phyloP scores from a whole-genome alignment of 805 yeast genomes.

The Hermanozyma aechmeae region DNA sequence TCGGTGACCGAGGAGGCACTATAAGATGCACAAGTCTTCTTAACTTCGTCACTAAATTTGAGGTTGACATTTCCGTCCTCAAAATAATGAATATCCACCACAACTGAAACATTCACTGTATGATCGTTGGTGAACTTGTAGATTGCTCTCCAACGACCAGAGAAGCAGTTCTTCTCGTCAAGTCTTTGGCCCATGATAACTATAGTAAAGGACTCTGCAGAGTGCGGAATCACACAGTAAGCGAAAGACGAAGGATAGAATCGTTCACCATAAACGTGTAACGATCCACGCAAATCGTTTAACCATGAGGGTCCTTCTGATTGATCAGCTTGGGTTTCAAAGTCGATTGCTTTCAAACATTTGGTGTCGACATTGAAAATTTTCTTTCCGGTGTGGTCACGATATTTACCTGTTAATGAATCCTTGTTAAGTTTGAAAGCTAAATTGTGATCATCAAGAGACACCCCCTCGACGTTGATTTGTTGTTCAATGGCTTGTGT shows the following conservation, averaged over 20 bases:
- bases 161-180: constrained; percentile 73
- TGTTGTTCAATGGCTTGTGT: constrained; percentile 20
- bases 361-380: constrained; percentile 54
- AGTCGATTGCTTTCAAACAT: constrained; percentile 38
- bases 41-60: constrained; percentile 32
- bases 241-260: constrained; percentile 57
- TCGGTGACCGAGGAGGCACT: constrained; percentile 27
- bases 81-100: constrained; percentile 78
- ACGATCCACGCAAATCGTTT: constrained; percentile 17
- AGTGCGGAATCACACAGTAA: constrained; percentile 32
- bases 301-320: constrained; percentile 19
- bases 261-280: constrained; percentile 46
- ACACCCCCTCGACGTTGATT: constrained; percentile 19
- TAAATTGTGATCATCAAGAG: constrained; percentile 20
- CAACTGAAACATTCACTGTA: constrained; percentile 42
- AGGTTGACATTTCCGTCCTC: constrained; percentile 95
- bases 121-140: constrained; percentile 34
- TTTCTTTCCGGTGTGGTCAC: constrained; percentile 41
- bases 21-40: constrained; percentile 11
- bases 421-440: constrained; percentile 26
- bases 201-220: constrained; percentile 27
- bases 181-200: constrained; percentile 63
- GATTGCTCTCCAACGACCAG: constrained; percentile 78
- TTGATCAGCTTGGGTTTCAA: constrained; percentile 33
- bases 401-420: constrained; percentile 30